Percentiles rank a stretch among this genome's conserved stretches.
Evolutionary conservation across 1,139 yeast genomes (phyloP).

Genomic region (Scheffersomyces quercinus): DNA sequence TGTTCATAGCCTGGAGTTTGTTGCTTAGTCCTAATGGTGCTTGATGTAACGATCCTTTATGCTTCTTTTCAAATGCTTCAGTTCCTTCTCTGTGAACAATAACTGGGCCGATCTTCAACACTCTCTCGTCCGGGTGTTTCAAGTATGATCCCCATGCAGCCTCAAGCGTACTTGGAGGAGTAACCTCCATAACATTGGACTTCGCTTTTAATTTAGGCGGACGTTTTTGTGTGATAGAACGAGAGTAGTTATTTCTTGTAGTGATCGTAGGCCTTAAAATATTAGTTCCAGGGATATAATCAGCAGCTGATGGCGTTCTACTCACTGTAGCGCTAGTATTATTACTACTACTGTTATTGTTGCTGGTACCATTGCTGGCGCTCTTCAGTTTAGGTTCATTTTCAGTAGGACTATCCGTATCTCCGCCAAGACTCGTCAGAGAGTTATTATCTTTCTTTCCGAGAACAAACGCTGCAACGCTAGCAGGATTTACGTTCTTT

Average conservation of each 20-base stretch:
- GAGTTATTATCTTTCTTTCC: slow-evolving; percentile 22
- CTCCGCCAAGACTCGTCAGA: slow-evolving; percentile 1
- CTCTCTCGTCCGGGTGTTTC: slow-evolving; percentile 65
- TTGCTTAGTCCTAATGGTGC: slow-evolving; percentile 52
- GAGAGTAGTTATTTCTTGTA: slow-evolving; percentile 34
- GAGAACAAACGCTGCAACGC: slow-evolving; percentile 49
- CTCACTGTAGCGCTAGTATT: slow-evolving; percentile 5
- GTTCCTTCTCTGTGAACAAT: slow-evolving; percentile 38
- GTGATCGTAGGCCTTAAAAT: slow-evolving; percentile 55
- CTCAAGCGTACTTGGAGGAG: slow-evolving; percentile 62
- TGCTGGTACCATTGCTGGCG: slow-evolving; percentile 11
- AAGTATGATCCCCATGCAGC: slow-evolving; percentile 67
- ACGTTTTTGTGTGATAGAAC: slow-evolving; percentile 19
- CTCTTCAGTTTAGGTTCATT: slow-evolving; percentile 1
- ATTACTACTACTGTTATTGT: slow-evolving; percentile 7
- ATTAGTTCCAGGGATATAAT: slow-evolving; percentile 59
- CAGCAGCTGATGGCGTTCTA: slow-evolving; percentile 19
- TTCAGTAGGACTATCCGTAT: slow-evolving; percentile 7
- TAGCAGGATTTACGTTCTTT: slow-evolving; percentile 36
- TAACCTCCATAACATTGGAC: slow-evolving; percentile 41
- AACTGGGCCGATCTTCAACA: slow-evolving; percentile 63
- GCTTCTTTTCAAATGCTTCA: slow-evolving; percentile 55
- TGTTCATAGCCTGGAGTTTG: slow-evolving; percentile 18
- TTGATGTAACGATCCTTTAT: slow-evolving; percentile 58
- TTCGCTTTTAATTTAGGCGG: slow-evolving; percentile 16